phyloP scores from a whole-genome alignment of 768 basidiomycete genomes.

The Tricholoma furcatifolium region DNA sequence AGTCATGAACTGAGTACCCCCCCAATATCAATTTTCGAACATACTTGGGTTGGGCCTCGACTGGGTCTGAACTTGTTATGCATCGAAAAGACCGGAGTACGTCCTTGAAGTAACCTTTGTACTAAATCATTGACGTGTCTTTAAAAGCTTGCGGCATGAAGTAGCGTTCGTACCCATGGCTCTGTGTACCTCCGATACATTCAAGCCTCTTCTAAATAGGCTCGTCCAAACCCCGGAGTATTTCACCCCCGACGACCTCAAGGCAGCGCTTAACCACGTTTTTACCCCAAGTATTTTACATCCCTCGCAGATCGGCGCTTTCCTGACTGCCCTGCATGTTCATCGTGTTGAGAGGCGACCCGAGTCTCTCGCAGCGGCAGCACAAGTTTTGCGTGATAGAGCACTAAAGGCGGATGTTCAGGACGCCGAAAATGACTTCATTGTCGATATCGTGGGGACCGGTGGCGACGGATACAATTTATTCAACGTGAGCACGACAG shows the following conservation, averaged over 20 bases:
- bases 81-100: no score
- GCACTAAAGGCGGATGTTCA: constrained; percentile 64
- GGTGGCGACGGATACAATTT: constrained; percentile 96
- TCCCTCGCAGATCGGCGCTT: constrained; percentile 83
- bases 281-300: constrained; percentile 62
- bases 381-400: constrained; percentile 67
- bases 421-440: constrained; percentile 63
- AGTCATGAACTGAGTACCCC: no score
- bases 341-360: constrained; percentile 75
- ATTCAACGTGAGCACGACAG: constrained; percentile 96
- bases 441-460: constrained; percentile 81
- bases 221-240: constrained; percentile 79
- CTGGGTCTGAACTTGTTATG: no score
- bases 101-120: no score
- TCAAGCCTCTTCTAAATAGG: constrained; percentile 76
- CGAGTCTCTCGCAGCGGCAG: constrained; percentile 77
- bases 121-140: no score
- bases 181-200: constrained; percentile 41
- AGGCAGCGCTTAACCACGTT: constrained; percentile 69
- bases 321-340: constrained; percentile 83
- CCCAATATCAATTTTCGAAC: no score
- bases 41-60: no score
- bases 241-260: constrained; percentile 78
- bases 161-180: constrained; percentile 16
- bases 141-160: no score